These are phyloP conservation scores for Phytophthora constricta DNA, from an alignment of 352 stramenopile genomes.

Conservation along the genomic window DNA sequence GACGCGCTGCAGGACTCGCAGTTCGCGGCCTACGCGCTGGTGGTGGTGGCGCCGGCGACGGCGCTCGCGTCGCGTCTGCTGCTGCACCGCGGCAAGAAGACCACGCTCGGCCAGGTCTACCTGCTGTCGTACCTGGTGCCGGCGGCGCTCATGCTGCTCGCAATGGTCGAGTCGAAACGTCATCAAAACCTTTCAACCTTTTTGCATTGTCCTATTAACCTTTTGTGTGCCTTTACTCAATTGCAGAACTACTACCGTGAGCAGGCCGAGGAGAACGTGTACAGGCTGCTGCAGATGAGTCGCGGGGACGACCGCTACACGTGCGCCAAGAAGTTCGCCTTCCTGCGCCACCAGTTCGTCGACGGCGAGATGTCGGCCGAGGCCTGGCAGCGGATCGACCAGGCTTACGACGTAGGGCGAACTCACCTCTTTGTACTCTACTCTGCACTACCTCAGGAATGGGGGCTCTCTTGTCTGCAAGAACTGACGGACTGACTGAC, in stretches of 20 bases:
- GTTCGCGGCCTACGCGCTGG: conserved; percentile 48
- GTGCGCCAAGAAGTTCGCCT: conserved; percentile 72
- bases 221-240: not conserved
- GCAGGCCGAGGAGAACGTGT: conserved; percentile 38
- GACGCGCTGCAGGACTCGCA: conserved; percentile 57
- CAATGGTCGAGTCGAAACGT: conserved; percentile 35
- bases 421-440: not conserved
- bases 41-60: conserved; percentile 52
- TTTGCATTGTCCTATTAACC: not conserved
- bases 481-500: too few relatives aligned
- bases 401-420: conserved; percentile 66
- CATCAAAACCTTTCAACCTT: not conserved
- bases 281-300: conserved; percentile 50
- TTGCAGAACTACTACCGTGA: conserved; percentile 35
- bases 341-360: conserved; percentile 56
- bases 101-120: conserved; percentile 49
- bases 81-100: conserved; percentile 47
- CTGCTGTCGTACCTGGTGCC: conserved; percentile 53
- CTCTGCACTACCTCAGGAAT: too few relatives aligned
- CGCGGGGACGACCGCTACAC: conserved; percentile 54
- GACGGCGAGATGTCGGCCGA: conserved; percentile 57
- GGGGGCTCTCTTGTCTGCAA: too few relatives aligned
- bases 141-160: conserved; percentile 44
- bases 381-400: conserved; percentile 59
- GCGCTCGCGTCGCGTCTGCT: conserved; percentile 44